These are phyloP conservation scores for Kazachstania bromeliacearum DNA, from an alignment of 805 yeast genomes.

Conservation along the genomic window DNA sequence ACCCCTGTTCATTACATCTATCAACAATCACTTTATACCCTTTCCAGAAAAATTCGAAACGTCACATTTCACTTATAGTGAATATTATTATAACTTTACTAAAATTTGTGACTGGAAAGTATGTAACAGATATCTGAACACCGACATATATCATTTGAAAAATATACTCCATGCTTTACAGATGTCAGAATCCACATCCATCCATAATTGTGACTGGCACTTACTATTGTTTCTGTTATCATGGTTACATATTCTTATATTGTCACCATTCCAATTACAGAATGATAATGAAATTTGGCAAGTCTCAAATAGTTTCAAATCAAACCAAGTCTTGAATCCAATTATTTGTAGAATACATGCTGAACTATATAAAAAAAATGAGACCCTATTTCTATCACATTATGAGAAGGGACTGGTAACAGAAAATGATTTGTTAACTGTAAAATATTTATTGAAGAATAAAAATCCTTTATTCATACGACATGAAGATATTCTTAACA, in stretches of 20 bases:
- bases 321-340: slow-evolving; percentile 36
- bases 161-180: slow-evolving; percentile 25
- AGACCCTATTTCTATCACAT: slow-evolving; percentile 8
- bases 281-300: slow-evolving; percentile 31
- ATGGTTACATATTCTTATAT: slow-evolving; percentile 62
- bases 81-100: slow-evolving; percentile 50
- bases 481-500: neutral
- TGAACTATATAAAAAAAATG: slow-evolving; percentile 24
- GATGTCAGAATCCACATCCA: neutral
- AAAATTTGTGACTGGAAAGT: slow-evolving; percentile 61
- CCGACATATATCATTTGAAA: slow-evolving; percentile 45
- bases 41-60: neutral
- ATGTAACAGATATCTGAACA: slow-evolving; percentile 48
- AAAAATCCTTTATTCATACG: neutral
- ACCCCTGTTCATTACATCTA: slow-evolving; percentile 3
- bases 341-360: slow-evolving; percentile 27
- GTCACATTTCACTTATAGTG: too few species aligned
- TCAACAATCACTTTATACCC: neutral
- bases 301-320: slow-evolving; percentile 28
- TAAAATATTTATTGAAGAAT: slow-evolving; percentile 15
- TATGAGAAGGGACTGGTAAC: neutral
- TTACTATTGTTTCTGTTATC: slow-evolving; percentile 42
- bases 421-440: slow-evolving; percentile 9
- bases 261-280: slow-evolving; percentile 64
- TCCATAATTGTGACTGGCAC: slow-evolving; percentile 32